Evolutionary conservation across 805 yeast species (phyloP), one percentile per base, ranked within the genome.

Genomic region (Starmerella kuoi): DNA sequence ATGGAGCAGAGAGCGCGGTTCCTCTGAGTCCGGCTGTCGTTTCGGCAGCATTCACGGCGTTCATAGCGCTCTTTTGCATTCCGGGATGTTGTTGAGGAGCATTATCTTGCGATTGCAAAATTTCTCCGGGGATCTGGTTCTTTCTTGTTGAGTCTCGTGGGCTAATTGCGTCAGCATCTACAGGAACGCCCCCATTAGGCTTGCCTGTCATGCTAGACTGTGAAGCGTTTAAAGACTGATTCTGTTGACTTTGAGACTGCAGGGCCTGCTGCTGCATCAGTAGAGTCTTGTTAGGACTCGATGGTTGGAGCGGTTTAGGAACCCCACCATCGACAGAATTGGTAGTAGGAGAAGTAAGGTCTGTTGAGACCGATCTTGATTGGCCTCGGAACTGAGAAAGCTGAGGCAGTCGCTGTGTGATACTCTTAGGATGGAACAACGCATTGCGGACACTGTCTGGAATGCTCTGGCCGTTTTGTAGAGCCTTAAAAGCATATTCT

Each of bases 401-500:
- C 22, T 34, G 18, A 5, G 52, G 50, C 24, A 48, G 33, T 4
- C 31, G 15, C 33, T 38, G 32, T 2, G 47, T 31, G 7, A 40
- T 41, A 14, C 47, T 44, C 15, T 27, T 38, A 12, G 37, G 38
- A 4, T 31, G 33, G 27, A 49, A 40, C 7, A 49, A 37, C n/a
- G 35, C 38, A n/a, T 42, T 32, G 19, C 38, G 39, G 9, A 48
- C 23, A 5, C 25, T 18, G n/a, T 44, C 44, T 12, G 49, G 41
- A 15, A 49, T 12, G 12, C 44, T 37, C 28, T 39, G 45, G 27
- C 47, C 49, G 5, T 14, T 8, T 28, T 40, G 41, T 25, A 51
- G 41, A 3, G 44, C 32, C 17, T 46, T 38, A 19, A 34, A 41
- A 4, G 55, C 55, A 20, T 18, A 22, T 21, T 45, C 46, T 37